A percentile compares a stretch with the other conserved stretches of the same genome.
These are phyloP conservation scores for Gossypium schwendimanii DNA, from an alignment of 441 rosid species.

Conservation along the genomic window DNA sequence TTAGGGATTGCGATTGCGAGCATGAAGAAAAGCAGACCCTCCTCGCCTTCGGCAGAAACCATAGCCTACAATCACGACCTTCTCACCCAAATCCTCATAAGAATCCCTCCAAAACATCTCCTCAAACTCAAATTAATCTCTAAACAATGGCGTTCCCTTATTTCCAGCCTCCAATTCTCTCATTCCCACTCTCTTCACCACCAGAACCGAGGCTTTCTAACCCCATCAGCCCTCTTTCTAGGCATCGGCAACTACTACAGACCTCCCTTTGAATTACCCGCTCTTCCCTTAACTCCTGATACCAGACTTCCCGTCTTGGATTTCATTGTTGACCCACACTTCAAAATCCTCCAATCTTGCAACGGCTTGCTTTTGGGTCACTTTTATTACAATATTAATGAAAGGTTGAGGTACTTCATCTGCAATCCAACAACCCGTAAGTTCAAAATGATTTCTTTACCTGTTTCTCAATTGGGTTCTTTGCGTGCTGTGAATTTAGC, in stretches of 20 bases:
- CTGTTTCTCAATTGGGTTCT: background rate
- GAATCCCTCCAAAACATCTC: slow-evolving; percentile 2
- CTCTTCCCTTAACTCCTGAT: background rate
- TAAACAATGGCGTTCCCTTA: slow-evolving; percentile 10
- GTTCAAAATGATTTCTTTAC: slow-evolving; percentile 7
- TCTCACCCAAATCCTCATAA: slow-evolving; percentile 5
- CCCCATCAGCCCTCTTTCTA: background rate
- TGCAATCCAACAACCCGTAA: slow-evolving; percentile 8
- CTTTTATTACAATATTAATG: background rate
- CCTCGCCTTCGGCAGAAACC: background rate
- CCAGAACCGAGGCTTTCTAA: background rate
- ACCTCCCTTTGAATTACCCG: slow-evolving; percentile 2
- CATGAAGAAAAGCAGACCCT: background rate
- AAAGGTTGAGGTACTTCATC: slow-evolving; percentile 5
- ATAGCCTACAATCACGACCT: slow-evolving; percentile 1
- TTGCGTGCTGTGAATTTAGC: slow-evolving; percentile 11
- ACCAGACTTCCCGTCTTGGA: slow-evolving; percentile 9
- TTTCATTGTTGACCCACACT: background rate
- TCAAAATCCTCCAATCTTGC: slow-evolving; percentile 8
- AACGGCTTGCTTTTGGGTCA: slow-evolving; percentile 13
- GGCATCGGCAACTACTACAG: background rate
- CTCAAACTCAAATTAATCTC: background rate
- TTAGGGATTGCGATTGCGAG: background rate
- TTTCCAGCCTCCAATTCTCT: slow-evolving; percentile 6
- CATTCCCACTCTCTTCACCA: background rate